Base-by-base conservation (phyloP, 306 rosid species). In the Quercus suber region DNA sequence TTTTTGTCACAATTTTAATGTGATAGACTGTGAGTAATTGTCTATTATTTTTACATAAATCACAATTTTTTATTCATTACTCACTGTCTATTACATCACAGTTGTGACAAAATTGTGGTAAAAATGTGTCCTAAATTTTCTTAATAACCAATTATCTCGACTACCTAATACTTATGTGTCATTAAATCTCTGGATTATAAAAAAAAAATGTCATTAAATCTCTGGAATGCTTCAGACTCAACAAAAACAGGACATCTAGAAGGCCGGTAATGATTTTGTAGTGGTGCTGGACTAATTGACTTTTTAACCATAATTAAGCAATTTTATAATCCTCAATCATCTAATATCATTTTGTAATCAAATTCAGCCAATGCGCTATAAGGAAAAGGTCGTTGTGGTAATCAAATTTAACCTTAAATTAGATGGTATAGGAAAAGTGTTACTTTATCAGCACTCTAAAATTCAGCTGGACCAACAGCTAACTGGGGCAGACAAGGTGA, bases 391-490 rank as follows among this genome's bases (percentile, higher is more conserved):
- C 77, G 17, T 75, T 76, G 45, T 35, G 75, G 51, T 56, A 82
- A 73, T 82, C 69, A 49, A 71, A 74, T 20, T 64, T 33, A 69
- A 51, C 55, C 53, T 21, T 31, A 41, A 33, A 41, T 41, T 41
- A 0, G 80, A 43, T 73, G 73, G 75, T 53, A 76, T 9, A 69
- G 21, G 59, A 78, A 78, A 30, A 57, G 35, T 85, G 52, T 93
- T 87, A 83, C 98, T 91, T 93, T 61, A 80, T 81, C 53, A 73
- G 71, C 90, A 93, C 98, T 93, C 94, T 88, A 93, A 89, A 93
- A 85, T 88, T 87, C 85, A 89, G 82, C 89, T 37, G 74, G 93
- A 93, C 97, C 98, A 82, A 79, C 87, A 88, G 25, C 82, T 63
- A 76, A 71, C 75, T 55, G n/a, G 28, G 83, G 76, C 71, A 52